Percentiles rank a stretch among this genome's conserved stretches.
phyloP scores from a whole-genome alignment of 2,329 filamentous ascomycete genomes.

The Aspergillus versicolor region DNA sequence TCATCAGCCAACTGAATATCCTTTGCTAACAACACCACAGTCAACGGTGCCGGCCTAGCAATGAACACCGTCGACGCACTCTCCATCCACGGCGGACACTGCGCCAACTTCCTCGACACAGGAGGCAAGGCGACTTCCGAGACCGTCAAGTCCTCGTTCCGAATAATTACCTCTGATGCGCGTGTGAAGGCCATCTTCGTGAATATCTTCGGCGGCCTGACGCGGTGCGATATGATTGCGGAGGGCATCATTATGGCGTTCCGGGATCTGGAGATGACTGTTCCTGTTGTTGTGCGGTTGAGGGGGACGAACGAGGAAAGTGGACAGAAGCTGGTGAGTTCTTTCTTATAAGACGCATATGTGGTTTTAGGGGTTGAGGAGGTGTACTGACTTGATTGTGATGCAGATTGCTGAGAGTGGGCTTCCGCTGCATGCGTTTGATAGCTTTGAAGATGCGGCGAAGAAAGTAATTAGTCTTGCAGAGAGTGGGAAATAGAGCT shows the following conservation, averaged over 20 bases:
- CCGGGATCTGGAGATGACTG: constrained; percentile 62
- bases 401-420: constrained; percentile 63
- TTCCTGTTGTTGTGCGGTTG: constrained; percentile 75
- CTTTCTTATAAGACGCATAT: not conserved
- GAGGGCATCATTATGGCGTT: constrained; percentile 72
- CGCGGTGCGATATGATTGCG: constrained; percentile 78
- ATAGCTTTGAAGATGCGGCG: constrained; percentile 72
- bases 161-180: constrained; percentile 68
- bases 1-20: not conserved
- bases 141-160: constrained; percentile 76
- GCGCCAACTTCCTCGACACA: constrained; percentile 85
- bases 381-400: constrained; percentile 11
- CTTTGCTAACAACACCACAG: constrained; percentile 32
- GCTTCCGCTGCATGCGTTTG: constrained; percentile 67
- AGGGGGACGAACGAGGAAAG: constrained; percentile 71
- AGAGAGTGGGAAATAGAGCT: not conserved
- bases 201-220: constrained; percentile 70
- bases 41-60: constrained; percentile 85
- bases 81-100: constrained; percentile 62
- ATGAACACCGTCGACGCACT: constrained; percentile 90
- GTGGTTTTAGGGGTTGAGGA: too few relatives aligned
- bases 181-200: constrained; percentile 72
- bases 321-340: constrained; percentile 61
- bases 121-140: constrained; percentile 83
- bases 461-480: constrained; percentile 64